phyloP scores from a whole-genome alignment of 1,284 basidiomycete genomes.

The Schizopora paradoxa region DNA sequence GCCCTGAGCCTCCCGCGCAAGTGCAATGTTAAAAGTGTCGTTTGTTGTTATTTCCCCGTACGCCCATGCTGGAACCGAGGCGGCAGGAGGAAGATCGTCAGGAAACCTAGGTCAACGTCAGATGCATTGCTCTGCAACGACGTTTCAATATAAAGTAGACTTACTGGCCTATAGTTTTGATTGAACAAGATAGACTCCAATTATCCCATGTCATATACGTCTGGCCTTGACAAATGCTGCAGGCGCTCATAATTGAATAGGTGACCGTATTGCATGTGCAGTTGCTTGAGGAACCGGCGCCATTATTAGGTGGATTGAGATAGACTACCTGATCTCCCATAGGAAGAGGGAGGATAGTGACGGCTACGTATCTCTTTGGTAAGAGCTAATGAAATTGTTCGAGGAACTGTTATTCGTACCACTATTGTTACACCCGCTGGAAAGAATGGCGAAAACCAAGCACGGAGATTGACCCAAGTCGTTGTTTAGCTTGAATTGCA shows the following conservation, averaged over 20 bases:
- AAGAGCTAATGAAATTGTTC: no score
- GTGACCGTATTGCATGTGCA: conserved; percentile 20
- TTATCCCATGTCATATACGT: conserved; percentile 12
- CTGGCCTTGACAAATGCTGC: conserved; percentile 18
- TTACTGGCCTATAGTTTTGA: no score
- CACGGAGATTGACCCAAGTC: conserved; percentile 35
- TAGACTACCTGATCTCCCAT: no score
- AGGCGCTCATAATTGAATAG: conserved; percentile 18
- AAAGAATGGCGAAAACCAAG: conserved; percentile 36
- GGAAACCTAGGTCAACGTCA: conserved; percentile 14
- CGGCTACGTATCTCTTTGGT: no score
- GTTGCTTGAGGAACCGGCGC: no score
- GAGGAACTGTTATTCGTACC: conserved; percentile 21
- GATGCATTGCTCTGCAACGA: no score
- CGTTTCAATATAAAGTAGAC: no score
- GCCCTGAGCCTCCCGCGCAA: conserved; percentile 3
- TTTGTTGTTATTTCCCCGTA: conserved; percentile 10
- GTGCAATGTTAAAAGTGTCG: conserved; percentile 2
- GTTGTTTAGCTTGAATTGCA: conserved; percentile 36
- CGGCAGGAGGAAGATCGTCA: conserved; percentile 16
- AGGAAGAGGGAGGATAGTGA: no score
- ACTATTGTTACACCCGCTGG: conserved; percentile 34
- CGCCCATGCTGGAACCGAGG: conserved; percentile 19
- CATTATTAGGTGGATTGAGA: no score
- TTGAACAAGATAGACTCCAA: conserved; percentile 10